phyloP scores from a whole-genome alignment of 192 early-diverging fungal genomes.

The Radiomyces spectabilis region DNA sequence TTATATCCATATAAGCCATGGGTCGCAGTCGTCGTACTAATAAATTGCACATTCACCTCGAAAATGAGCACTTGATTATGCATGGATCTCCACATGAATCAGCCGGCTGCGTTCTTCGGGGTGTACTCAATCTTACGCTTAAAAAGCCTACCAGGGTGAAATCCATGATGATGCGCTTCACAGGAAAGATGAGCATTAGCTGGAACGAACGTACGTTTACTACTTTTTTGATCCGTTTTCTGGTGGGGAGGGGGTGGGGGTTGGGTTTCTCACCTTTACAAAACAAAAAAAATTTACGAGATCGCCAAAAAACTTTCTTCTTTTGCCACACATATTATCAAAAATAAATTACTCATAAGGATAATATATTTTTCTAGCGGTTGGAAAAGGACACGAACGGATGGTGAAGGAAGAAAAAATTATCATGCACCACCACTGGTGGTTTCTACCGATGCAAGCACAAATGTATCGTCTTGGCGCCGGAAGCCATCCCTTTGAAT shows the following conservation, averaged over 20 bases:
- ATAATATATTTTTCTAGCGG: neutral
- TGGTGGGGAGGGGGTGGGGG: too few species aligned
- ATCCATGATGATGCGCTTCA: slow-evolving; percentile 35
- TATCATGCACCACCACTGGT: slow-evolving; percentile 43
- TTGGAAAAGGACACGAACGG: slow-evolving; percentile 5
- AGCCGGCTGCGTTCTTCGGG: slow-evolving; percentile 39
- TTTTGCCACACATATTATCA: too few species aligned
- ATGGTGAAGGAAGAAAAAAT: slow-evolving; percentile 20
- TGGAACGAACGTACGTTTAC: slow-evolving; percentile 32
- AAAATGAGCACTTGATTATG: slow-evolving; percentile 20
- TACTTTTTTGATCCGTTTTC: too few species aligned
- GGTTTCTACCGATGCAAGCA: slow-evolving; percentile 34
- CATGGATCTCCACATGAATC: slow-evolving; percentile 26
- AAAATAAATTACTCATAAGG: neutral
- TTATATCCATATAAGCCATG: neutral
- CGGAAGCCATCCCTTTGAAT: slow-evolving; percentile 33
- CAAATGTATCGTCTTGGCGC: slow-evolving; percentile 20
- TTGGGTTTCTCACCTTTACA: too few species aligned
- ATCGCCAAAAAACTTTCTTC: too few species aligned
- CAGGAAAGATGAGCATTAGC: slow-evolving; percentile 39
- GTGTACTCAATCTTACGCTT: slow-evolving; percentile 35
- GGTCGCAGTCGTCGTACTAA: neutral
- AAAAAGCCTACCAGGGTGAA: slow-evolving; percentile 38
- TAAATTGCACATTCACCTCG: slow-evolving; percentile 18
- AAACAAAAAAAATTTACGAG: too few species aligned